Base-by-base conservation (phyloP, 2,329 filamentous ascomycete genomes). In the Cordyceps farinosa region DNA sequence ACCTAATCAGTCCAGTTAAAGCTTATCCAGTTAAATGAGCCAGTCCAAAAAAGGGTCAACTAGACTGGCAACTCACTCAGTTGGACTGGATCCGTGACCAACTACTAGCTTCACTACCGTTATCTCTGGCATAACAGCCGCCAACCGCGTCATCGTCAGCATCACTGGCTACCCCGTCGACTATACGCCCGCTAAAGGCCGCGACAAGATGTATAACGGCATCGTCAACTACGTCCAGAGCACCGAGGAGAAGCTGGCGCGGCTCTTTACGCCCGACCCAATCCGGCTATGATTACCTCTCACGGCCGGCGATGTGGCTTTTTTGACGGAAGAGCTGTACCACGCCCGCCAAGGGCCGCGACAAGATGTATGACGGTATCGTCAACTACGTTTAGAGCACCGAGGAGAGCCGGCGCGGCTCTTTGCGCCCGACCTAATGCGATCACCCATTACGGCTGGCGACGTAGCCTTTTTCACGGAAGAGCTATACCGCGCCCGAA, bases 351-450 rank as follows among this genome's bases (percentile, higher is more conserved):
- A 97, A 97, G 75, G 87, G 87, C 10, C 83, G 94, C 17, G 92
- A 96, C 54, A 97, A 96, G 78, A 88, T 97, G 83, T 97, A 97
- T 75, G 93, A 97, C 64, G 87, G 88, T 44, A 90, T 97, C 36
- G 78, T 95, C 3, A 87, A 87, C 1, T 82, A 84, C 27, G 77
- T 98, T 2, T 92, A 97, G 72, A 87, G 87, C 36, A 82, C 85
- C 15, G 91, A 97, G 72, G 92, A 96, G 72, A 89, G 64, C 74
- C 95, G 1, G 87, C 89, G 0, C 82, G 84, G 2, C 44, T 71
- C 1, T 69, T 68, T 15, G 69, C 70, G 13, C 71, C 73, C 11
- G 72, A 72, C 17, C 69, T 70, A 3, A 77, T 90, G 55, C 91
- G 91, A 66, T 80, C 95, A 1, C 91, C 92, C 0, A 75, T 98